A percentile compares a stretch with the other conserved stretches of the same genome.
phyloP scores from a whole-genome alignment of 371 early-diverging fungal genomes.

The Chytridium lagenaria region DNA sequence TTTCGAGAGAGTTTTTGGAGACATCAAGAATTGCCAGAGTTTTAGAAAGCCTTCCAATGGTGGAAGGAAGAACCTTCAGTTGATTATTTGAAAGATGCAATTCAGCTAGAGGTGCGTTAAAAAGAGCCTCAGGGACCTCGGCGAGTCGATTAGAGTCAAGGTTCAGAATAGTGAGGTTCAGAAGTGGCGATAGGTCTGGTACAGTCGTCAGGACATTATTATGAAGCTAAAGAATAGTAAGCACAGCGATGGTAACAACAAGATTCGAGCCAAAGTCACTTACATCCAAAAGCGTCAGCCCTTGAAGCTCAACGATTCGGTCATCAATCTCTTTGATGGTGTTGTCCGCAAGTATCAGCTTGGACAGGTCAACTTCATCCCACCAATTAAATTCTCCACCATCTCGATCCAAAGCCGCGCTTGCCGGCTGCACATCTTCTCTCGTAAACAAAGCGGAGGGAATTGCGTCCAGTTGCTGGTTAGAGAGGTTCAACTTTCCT shows the following conservation, averaged over 20 bases:
- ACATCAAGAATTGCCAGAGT: conserved; percentile 39
- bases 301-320: conserved; percentile 68
- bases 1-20: conserved; percentile 52
- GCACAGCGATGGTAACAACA: neutral
- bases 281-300: conserved; percentile 71
- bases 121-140: conserved; percentile 29
- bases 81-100: conserved; percentile 67
- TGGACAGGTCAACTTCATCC: conserved; percentile 67
- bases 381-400: conserved; percentile 35
- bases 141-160: conserved; percentile 60
- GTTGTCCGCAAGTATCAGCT: conserved; percentile 74
- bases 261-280: conserved; percentile 20
- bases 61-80: conserved; percentile 48
- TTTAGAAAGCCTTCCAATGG: conserved; percentile 33
- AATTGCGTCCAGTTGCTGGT: conserved; percentile 64
- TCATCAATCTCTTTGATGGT: conserved; percentile 63
- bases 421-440: conserved; percentile 67
- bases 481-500: conserved; percentile 76
- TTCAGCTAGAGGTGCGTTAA: conserved; percentile 29
- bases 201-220: conserved; percentile 39
- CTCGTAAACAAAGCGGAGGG: conserved; percentile 71
- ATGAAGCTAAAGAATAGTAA: conserved; percentile 23
- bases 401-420: conserved; percentile 57
- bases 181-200: conserved; percentile 34
- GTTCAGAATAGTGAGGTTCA: conserved; percentile 55